These are phyloP conservation scores for Liquidambar formosana DNA, from an alignment of 164 flowering plant species.

Conservation along the genomic window DNA sequence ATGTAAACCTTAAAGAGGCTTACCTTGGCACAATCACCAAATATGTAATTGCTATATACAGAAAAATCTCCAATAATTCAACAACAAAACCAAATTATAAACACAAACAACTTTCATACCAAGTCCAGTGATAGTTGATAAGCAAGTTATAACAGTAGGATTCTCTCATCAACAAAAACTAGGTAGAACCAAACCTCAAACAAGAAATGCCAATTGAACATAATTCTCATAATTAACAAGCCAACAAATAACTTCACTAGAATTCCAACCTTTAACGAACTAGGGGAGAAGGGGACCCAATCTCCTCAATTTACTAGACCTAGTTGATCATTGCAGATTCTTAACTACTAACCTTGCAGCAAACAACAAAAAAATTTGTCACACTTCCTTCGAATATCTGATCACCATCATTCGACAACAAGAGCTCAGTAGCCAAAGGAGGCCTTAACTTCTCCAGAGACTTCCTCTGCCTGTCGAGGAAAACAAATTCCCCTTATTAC, in stretches of 20 bases:
- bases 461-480: slow-evolving; percentile 65
- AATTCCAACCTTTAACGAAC: neutral
- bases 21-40: neutral
- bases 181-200: neutral
- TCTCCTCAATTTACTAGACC: neutral
- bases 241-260: neutral
- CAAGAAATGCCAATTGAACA: neutral
- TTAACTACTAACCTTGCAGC: slow-evolving; percentile 51
- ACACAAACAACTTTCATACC: neutral
- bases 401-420: slow-evolving; percentile 89
- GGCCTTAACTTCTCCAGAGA: slow-evolving; percentile 72
- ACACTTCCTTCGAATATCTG: slow-evolving; percentile 76
- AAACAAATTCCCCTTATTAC: slow-evolving; percentile 1
- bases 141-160: neutral
- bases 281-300: neutral
- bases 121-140: neutral
- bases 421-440: slow-evolving; percentile 68
- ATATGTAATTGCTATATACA: neutral
- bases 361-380: slow-evolving; percentile 80
- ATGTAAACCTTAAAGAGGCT: neutral
- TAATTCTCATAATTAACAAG: neutral
- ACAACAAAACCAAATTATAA: neutral
- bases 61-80: neutral
- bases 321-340: neutral
- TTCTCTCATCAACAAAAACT: neutral